These are phyloP conservation scores for Paecilomyces dactylethromorphus DNA, from an alignment of 2,329 filamentous ascomycete genomes.

Conservation along the genomic window DNA sequence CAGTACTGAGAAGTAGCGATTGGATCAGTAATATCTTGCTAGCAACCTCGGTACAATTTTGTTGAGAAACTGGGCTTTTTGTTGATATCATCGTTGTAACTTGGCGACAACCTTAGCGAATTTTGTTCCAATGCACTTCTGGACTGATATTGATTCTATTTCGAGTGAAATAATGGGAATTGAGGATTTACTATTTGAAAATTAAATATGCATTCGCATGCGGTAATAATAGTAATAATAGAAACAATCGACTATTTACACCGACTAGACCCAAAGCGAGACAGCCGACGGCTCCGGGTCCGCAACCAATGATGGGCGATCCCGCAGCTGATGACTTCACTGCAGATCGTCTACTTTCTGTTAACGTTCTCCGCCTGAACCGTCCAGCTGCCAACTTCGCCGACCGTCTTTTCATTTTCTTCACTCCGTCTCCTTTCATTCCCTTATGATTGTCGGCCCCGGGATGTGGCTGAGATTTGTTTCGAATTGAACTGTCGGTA, in stretches of 20 bases:
- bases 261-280: neutral
- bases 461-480: neutral
- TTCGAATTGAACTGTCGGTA: neutral
- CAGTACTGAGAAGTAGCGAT: conserved; percentile 15
- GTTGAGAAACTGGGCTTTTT: neutral
- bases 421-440: neutral
- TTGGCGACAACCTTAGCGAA: too few relatives aligned
- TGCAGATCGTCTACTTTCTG: neutral
- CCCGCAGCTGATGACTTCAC: conserved; percentile 11
- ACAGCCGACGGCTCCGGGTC: neutral
- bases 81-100: too few relatives aligned
- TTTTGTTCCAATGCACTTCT: neutral
- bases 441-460: neutral
- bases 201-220: neutral
- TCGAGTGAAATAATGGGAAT: neutral
- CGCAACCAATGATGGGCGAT: conserved; percentile 4
- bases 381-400: neutral
- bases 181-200: neutral
- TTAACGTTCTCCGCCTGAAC: neutral
- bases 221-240: neutral
- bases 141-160: neutral
- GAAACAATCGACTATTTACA: neutral
- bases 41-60: neutral
- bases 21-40: neutral
- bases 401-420: neutral